Percentiles rank a stretch among this genome's conserved stretches.
Evolutionary conservation across 768 basidiomycete genomes (phyloP).

Genomic region (Nidularia sp.): DNA sequence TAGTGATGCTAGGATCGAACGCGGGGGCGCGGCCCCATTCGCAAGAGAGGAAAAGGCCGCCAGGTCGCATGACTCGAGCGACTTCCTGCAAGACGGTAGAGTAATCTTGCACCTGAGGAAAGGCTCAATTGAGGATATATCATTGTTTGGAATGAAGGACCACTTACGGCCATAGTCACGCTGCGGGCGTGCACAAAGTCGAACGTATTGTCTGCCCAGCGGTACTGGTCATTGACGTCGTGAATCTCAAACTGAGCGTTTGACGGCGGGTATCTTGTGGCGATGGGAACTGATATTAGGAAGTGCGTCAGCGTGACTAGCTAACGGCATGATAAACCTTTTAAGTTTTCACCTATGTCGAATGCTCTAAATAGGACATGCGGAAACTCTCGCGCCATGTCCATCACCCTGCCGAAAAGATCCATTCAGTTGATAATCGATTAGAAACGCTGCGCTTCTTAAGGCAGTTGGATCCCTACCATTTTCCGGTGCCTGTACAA

Average conservation of each 20-base stretch:
- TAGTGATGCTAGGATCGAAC: constrained; percentile 26
- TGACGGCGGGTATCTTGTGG: constrained; percentile 51
- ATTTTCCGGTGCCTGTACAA: constrained; percentile 73
- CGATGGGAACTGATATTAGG: constrained; percentile 57
- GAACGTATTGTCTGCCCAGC: constrained; percentile 51
- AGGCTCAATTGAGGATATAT: neutral
- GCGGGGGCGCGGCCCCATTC: constrained; percentile 50
- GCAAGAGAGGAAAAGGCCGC: constrained; percentile 66
- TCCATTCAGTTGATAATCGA: constrained; percentile 9
- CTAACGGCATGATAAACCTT: constrained; percentile 4
- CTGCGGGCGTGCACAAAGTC: constrained; percentile 67
- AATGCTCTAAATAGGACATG: constrained; percentile 63
- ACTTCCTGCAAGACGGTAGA: constrained; percentile 49
- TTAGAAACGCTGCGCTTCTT: constrained; percentile 4
- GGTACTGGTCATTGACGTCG: constrained; percentile 49
- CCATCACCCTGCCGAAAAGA: constrained; percentile 53
- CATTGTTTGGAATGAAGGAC: neutral
- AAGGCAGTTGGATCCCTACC: constrained; percentile 37
- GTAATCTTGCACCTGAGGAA: constrained; percentile 51
- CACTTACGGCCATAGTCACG: constrained; percentile 57
- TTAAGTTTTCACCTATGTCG: constrained; percentile 59
- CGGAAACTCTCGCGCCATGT: constrained; percentile 67
- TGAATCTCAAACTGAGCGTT: constrained; percentile 68
- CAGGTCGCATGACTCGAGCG: constrained; percentile 59
- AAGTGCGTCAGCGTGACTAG: constrained; percentile 6